These are phyloP conservation scores for Castanopsis chinensis DNA, from an alignment of 306 rosid species.

Conservation along the genomic window DNA sequence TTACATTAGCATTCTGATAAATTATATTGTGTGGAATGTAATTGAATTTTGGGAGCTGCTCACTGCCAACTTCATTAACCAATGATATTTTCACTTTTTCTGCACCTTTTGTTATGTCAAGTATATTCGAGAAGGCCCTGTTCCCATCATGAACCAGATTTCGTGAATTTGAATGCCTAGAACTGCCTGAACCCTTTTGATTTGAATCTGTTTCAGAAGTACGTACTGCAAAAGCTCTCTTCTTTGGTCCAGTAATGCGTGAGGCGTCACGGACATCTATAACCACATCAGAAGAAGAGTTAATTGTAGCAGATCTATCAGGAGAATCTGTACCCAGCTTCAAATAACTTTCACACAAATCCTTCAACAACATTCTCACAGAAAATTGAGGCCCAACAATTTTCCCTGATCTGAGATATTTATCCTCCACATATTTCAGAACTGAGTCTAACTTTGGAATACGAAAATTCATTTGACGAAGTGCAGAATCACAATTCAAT, in stretches of 20 bases:
- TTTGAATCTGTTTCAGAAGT: constrained; percentile 4
- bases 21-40: constrained; percentile 65
- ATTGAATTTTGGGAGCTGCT: constrained; percentile 63
- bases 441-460: constrained; percentile 33
- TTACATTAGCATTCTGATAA: constrained; percentile 70
- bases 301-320: neutral
- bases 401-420: constrained; percentile 18
- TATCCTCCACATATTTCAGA: constrained; percentile 39
- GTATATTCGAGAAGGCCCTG: constrained; percentile 9
- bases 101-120: constrained; percentile 73
- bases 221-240: neutral
- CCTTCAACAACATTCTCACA: constrained; percentile 32
- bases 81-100: constrained; percentile 68
- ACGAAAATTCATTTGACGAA: constrained; percentile 26
- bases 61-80: constrained; percentile 52
- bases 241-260: constrained; percentile 7
- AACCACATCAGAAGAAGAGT: neutral
- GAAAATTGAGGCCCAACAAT: constrained; percentile 28
- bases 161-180: constrained; percentile 12
- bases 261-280: neutral
- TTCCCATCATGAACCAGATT: constrained; percentile 21
- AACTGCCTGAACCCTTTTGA: constrained; percentile 22
- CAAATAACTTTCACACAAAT: constrained; percentile 37
- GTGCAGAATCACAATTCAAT: constrained; percentile 31
- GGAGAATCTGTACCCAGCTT: constrained; percentile 27